Conservation (phyloP, 176 grass and related monocot species). For the Aechmea fasciata region DNA sequence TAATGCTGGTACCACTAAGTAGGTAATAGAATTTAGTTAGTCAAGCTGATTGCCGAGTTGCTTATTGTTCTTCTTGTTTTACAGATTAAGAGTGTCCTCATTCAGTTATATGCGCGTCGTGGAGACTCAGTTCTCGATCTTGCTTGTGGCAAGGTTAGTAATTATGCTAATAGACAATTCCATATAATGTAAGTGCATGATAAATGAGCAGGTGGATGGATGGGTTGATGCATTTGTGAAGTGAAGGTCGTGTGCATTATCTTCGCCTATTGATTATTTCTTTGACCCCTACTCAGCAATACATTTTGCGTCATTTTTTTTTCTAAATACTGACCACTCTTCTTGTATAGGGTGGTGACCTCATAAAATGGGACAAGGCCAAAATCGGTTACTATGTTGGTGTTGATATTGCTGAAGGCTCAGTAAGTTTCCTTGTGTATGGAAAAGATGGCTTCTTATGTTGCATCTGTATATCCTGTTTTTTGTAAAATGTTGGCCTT, state of each 20-base stretch:
- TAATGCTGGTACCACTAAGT: neutral
- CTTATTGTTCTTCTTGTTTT: constrained; percentile 10
- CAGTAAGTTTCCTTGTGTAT: constrained; percentile 32
- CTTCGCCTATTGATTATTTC: too few relatives aligned
- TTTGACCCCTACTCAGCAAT: too few relatives aligned
- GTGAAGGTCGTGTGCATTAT: too few relatives aligned
- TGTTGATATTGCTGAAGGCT: constrained; percentile 78
- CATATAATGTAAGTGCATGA: too few relatives aligned
- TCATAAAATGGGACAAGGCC: constrained; percentile 97
- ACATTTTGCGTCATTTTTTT: neutral
- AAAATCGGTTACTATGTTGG: constrained; percentile 83
- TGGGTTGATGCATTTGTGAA: too few relatives aligned
- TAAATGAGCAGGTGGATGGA: too few relatives aligned
- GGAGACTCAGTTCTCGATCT: constrained; percentile 92
- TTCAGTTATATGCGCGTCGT: constrained; percentile 61
- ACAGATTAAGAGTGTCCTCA: constrained; percentile 92
- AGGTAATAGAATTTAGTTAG: neutral
- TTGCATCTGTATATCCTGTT: too few relatives aligned
- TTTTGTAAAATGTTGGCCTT: too few relatives aligned
- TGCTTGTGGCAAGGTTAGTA: constrained; percentile 76
- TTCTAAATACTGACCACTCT: neutral
- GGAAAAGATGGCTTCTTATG: neutral
- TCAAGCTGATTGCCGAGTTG: neutral
- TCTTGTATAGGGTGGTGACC: constrained; percentile 66
- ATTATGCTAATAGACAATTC: neutral